Evolutionary conservation across 805 yeast genomes (phyloP).

Genomic region (Danielia oregonensis): DNA sequence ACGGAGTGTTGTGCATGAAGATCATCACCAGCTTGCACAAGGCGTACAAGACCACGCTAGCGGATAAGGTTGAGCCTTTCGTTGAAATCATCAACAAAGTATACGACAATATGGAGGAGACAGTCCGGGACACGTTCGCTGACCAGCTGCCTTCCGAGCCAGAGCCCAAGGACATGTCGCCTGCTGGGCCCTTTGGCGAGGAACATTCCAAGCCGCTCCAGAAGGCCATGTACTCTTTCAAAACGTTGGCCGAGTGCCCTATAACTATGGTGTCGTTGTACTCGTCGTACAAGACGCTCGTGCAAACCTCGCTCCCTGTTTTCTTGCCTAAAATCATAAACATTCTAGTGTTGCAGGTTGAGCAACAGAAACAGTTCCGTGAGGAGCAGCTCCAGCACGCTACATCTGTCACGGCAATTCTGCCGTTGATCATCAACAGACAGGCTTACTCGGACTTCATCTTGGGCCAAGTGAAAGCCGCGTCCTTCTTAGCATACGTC

Average conservation of each 20-base stretch:
- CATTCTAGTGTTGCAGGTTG: slow-evolving; percentile 73
- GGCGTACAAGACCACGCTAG: slow-evolving; percentile 65
- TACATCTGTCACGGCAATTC: slow-evolving; percentile 61
- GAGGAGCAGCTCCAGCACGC: slow-evolving; percentile 51
- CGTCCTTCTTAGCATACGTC: slow-evolving; percentile 90
- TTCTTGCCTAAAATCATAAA: slow-evolving; percentile 81
- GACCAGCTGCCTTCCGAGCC: slow-evolving; percentile 1
- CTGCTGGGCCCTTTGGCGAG: slow-evolving; percentile 31
- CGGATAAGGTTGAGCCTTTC: slow-evolving; percentile 74
- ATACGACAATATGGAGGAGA: slow-evolving; percentile 73
- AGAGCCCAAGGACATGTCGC: slow-evolving; percentile 15
- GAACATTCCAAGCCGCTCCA: slow-evolving; percentile 50
- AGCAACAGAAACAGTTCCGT: slow-evolving; percentile 53
- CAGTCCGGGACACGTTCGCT: slow-evolving; percentile 69
- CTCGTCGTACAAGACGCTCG: slow-evolving; percentile 78
- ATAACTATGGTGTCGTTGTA: slow-evolving; percentile 91
- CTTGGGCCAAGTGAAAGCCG: slow-evolving; percentile 91
- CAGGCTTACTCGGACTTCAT: slow-evolving; percentile 83
- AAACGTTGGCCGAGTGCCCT: slow-evolving; percentile 93
- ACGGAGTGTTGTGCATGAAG: slow-evolving; percentile 88
- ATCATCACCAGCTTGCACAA: slow-evolving; percentile 82
- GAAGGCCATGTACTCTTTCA: slow-evolving; percentile 77
- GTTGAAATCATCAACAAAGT: slow-evolving; percentile 70
- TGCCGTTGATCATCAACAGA: slow-evolving; percentile 73
- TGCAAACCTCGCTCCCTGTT: slow-evolving; percentile 63